Percentiles rank a stretch among this genome's conserved stretches.
Evolutionary conservation across 164 flowering plant genomes (phyloP).

Genomic region (Vitis labrusca): DNA sequence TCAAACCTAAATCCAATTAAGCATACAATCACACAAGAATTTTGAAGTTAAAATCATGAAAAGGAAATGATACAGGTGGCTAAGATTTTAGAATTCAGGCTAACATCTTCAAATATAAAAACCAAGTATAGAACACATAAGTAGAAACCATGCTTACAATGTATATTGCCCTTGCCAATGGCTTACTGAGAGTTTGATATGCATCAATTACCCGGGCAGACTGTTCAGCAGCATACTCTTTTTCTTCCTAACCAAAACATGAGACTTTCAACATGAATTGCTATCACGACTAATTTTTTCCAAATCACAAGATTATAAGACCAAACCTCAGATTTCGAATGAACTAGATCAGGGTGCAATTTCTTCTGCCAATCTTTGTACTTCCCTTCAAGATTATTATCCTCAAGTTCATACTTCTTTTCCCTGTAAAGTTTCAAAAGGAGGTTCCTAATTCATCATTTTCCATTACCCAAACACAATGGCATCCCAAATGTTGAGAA

Average conservation of each 20-base stretch:
- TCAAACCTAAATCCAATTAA: too few species aligned
- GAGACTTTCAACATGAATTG: not conserved
- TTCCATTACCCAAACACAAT: not conserved
- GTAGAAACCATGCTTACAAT: conserved; percentile 44
- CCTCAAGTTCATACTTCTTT: conserved; percentile 55
- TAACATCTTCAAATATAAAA: not conserved
- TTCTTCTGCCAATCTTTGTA: conserved; percentile 97
- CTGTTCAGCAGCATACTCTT: conserved; percentile 89
- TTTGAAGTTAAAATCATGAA: too few species aligned
- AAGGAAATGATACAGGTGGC: too few species aligned
- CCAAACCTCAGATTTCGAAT: conserved; percentile 81
- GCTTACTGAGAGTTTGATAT: conserved; percentile 68
- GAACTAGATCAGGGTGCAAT: conserved; percentile 95
- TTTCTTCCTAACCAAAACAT: conserved; percentile 55
- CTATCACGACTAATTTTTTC: not conserved
- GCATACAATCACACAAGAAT: too few species aligned
- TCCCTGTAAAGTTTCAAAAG: conserved; percentile 40
- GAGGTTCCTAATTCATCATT: not conserved
- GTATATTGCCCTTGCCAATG: conserved; percentile 78
- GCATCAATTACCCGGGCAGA: conserved; percentile 92
- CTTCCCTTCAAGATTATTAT: conserved; percentile 58
- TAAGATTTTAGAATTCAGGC: too few species aligned
- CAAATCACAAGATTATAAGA: not conserved
- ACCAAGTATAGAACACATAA: not conserved
- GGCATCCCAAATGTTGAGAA: not conserved